These are phyloP conservation scores for Spergularia bocconei DNA, from an alignment of 148 eudicot genomes.

Conservation along the genomic window DNA sequence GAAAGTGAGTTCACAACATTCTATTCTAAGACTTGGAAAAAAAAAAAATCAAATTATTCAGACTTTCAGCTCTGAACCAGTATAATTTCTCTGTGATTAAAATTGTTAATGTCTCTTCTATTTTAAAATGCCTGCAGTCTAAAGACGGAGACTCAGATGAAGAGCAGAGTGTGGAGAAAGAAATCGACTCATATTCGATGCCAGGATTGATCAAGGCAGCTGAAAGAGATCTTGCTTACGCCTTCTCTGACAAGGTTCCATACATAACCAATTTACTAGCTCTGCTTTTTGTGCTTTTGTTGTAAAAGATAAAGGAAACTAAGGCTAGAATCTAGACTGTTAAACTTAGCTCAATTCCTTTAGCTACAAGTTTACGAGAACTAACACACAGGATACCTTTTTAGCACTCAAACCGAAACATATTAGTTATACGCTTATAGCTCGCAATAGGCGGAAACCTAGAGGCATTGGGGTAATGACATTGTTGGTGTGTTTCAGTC, in stretches of 20 bases:
- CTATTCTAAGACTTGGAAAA: not conserved
- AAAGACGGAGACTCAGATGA: slow-evolving; percentile 32
- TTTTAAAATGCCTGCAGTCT: slow-evolving; percentile 12
- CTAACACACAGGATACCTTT: too few species aligned
- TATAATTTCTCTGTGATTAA: too few species aligned
- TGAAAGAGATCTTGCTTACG: slow-evolving; percentile 33
- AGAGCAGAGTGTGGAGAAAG: slow-evolving; percentile 26
- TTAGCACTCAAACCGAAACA: too few species aligned
- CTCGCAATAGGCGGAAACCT: too few species aligned
- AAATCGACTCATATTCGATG: slow-evolving; percentile 30
- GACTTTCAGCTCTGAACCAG: too few species aligned
- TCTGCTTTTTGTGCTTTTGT: slow-evolving; percentile 19
- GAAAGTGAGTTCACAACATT: slow-evolving; percentile 15
- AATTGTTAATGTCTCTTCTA: not conserved
- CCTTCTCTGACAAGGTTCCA: slow-evolving; percentile 35
- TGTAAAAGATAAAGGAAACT: slow-evolving; percentile 9
- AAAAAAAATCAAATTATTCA: too few species aligned
- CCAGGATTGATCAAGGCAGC: slow-evolving; percentile 19
- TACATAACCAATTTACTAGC: not conserved
- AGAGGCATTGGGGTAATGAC: too few species aligned
- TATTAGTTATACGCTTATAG: too few species aligned
- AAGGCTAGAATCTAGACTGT: slow-evolving; percentile 3
- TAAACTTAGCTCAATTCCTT: not conserved
- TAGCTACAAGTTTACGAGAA: slow-evolving; percentile 7
- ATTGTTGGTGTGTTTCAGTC: too few species aligned